phyloP scores from a whole-genome alignment of 23 red algal species.

The Cyanidiococcus yangmingshanensis region DNA sequence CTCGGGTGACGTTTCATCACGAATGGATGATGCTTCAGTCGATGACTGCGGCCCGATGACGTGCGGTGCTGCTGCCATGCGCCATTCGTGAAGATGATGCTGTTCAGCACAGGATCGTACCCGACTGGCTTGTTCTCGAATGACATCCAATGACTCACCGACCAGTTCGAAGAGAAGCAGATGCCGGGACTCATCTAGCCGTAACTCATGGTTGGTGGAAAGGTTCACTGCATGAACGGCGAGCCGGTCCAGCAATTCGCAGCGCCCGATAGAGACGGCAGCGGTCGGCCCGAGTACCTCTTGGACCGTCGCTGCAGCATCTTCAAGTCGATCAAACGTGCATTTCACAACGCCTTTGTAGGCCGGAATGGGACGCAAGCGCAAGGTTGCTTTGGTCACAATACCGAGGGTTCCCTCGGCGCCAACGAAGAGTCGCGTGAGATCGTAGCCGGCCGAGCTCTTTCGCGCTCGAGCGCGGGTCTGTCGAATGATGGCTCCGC shows the following conservation, averaged over 20 bases:
- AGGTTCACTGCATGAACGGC: constrained; percentile 84
- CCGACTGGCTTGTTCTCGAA: constrained; percentile 54
- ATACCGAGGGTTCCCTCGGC: constrained; percentile 87
- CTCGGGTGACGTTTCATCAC: not conserved
- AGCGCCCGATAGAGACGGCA: constrained; percentile 45
- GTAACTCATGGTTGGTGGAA: constrained; percentile 39
- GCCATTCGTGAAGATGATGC: constrained; percentile 46
- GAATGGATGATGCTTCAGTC: not conserved
- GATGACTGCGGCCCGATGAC: too few species aligned
- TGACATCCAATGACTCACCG: constrained; percentile 32
- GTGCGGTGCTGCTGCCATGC: constrained; percentile 24
- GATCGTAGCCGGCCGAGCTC: constrained; percentile 77
- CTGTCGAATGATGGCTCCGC: constrained; percentile 58
- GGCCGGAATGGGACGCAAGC: constrained; percentile 55
- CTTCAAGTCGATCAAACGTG: constrained; percentile 62
- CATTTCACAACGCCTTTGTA: constrained; percentile 52
- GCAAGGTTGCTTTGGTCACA: constrained; percentile 73
- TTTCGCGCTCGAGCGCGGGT: constrained; percentile 66
- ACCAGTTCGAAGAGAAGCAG: constrained; percentile 76
- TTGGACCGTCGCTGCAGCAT: constrained; percentile 49
- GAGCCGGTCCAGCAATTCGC: constrained; percentile 85
- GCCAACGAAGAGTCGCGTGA: constrained; percentile 80
- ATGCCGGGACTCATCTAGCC: constrained; percentile 26
- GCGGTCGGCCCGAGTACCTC: constrained; percentile 50
- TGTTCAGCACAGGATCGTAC: constrained; percentile 40